Conservation (phyloP, 768 basidiomycete species). For the Mycena capillaripes region DNA sequence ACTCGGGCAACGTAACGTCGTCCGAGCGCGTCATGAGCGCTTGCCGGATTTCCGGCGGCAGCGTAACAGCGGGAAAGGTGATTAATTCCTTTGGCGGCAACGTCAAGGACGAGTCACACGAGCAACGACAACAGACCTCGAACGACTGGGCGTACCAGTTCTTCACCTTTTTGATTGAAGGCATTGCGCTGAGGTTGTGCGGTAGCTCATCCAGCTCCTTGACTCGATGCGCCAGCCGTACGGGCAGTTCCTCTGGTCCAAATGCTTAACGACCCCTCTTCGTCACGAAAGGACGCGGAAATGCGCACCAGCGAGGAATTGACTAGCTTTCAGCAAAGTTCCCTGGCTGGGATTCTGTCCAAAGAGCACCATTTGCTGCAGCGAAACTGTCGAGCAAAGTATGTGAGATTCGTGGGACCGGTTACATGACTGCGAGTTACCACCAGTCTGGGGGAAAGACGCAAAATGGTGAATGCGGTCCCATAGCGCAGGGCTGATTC, state of each 20-base stretch:
- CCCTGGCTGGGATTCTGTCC: constrained; percentile 97
- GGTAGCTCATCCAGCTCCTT: constrained; percentile 96
- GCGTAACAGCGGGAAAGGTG: constrained; percentile 81
- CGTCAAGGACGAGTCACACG: constrained; percentile 28
- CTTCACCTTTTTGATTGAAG: constrained; percentile 93
- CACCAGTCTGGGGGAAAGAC: constrained; percentile 93
- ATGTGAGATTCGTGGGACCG: not conserved
- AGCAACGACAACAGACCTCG: constrained; percentile 71
- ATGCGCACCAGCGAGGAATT: constrained; percentile 81
- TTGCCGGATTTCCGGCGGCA: constrained; percentile 77
- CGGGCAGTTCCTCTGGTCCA: constrained; percentile 87
- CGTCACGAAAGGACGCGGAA: not conserved
- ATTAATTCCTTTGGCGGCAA: constrained; percentile 81
- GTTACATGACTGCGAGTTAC: constrained; percentile 50
- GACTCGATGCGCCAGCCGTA: constrained; percentile 94
- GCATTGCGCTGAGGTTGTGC: constrained; percentile 91
- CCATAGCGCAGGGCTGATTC: constrained; percentile 86
- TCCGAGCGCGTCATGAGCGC: constrained; percentile 69
- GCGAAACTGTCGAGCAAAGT: constrained; percentile 70
- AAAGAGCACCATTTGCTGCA: constrained; percentile 98
- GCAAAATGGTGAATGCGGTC: constrained; percentile 93
- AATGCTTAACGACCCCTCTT: too few species aligned
- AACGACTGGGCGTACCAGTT: constrained; percentile 99
- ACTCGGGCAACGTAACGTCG: constrained; percentile 72
- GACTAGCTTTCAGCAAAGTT: constrained; percentile 91